Base-by-base conservation (phyloP, 1,284 basidiomycete species). In the Heterobasidion parviporum region DNA sequence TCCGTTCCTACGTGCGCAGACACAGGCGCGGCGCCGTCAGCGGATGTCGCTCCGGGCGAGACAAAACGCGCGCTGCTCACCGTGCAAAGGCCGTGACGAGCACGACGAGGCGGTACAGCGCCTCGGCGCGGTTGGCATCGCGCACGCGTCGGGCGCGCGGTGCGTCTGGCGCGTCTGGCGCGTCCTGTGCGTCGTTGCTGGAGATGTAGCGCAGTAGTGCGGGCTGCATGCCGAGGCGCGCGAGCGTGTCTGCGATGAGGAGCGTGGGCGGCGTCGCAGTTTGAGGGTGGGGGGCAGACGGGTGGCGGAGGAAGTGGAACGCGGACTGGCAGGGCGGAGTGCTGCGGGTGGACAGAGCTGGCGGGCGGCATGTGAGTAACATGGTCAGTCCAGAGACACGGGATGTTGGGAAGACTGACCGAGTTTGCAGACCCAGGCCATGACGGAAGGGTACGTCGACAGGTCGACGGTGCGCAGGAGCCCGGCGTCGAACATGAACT, bases 41-140 rank as follows among this genome's bases (percentile, higher is more conserved):
- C 26, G 16, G 43, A 32, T 20, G 49, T 7, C 35, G 56, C 9
- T 55, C 15, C 49, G 35, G 47, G 50, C 53, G 41, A 15, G 33
- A 16, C n/a, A n/a, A n/a, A n/a, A n/a, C n/a, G 6, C 10, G 6
- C 3, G 3, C 26, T 51, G 65, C 75, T 68, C 61, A 85, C 85
- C 65, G 65, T 52, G 76, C 72, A 51, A 78, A 76, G 0, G 69
- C 62, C n/a, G 66, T 67, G 9, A 82, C 55, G 8, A 83, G 66
- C n/a, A 64, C 56, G 16, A 82, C 62, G 36, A 85, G 60, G 15
- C 74, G 73, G 60, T 68, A 68, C 18, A 81, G 56, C 26, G 71
- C 61, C 20, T 64, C 63, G 2, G 66, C 62, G 49, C 73, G 68
- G 5, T 58, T 60, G 49, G 54, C 54, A 12, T 55, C 56, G 18